A percentile compares a stretch with the other conserved stretches of the same genome.
phyloP scores from a whole-genome alignment of 164 flowering plant species.

The Magnolia sinica region DNA sequence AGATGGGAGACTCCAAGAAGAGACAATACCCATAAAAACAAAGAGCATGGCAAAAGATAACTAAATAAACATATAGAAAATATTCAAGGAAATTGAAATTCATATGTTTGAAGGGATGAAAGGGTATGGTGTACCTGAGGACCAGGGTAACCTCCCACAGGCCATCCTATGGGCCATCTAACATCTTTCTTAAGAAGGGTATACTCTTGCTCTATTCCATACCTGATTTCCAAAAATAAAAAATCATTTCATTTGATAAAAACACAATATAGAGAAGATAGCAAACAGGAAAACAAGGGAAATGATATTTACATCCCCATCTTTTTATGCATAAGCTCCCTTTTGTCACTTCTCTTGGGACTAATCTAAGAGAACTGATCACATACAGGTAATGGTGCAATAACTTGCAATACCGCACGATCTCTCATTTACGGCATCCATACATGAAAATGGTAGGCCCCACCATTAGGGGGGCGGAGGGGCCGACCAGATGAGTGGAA shows the following conservation, averaged over 20 bases:
- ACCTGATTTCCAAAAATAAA: constrained; percentile 14
- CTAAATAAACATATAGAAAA: not conserved
- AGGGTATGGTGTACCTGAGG: constrained; percentile 20
- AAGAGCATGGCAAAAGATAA: not conserved
- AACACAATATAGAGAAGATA: no score
- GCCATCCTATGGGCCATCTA: constrained; percentile 43
- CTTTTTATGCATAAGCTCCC: not conserved
- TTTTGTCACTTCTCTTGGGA: not conserved
- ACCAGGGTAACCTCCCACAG: constrained; percentile 30
- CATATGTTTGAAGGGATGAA: not conserved
- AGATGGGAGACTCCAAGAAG: no score
- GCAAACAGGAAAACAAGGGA: not conserved
- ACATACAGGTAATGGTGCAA: not conserved
- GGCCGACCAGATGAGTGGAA: no score
- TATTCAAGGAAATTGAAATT: not conserved
- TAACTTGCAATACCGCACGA: no score
- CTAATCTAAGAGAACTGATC: not conserved
- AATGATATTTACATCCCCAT: not conserved
- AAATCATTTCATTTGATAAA: no score
- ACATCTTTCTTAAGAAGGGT: constrained; percentile 29
- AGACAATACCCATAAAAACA: no score
- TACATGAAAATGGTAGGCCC: no score
- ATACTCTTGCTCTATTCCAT: constrained; percentile 41
- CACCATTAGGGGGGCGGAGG: no score
- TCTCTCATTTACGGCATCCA: no score